Base-by-base conservation (phyloP, 768 basidiomycete species). In the Ramaria rubella region DNA sequence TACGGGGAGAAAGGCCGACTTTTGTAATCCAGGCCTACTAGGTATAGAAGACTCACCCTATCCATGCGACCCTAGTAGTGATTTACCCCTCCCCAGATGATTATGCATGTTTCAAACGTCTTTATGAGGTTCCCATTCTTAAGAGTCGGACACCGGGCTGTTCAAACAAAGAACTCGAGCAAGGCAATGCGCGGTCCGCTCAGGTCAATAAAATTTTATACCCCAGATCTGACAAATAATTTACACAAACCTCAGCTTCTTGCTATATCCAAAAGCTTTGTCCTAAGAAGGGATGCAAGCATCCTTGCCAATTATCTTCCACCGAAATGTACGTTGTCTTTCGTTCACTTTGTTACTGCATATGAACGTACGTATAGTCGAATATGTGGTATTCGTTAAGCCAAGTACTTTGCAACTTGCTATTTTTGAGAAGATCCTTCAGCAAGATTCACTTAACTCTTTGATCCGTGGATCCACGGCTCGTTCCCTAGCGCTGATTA, bases 301-400 rank as follows among this genome's bases (percentile, higher is more conserved):
- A 80, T 97, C 36, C 70, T 97, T 50, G 79, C 83, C 61, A 85
- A 85, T 60, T 90, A 88, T 67, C 72, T 99, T 21, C 95, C 95
- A 9, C 93, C 96, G 1, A 96, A 96, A 75, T 76, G 94, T 96
- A 57, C 58, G 86, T 69, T 23, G 30, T 24, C 26, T 30, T 31
- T 19, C 48, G 17, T 26, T 61, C 40, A 58, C 42, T 43, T 17
- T 21, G 17, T 26, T 42, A 8, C 49, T 33, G 12, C 17, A 26
- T 48, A 12, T 48, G 23, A 27, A 36, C 30, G 40, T n/a, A 53
- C 30, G 17, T 24, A 7, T 60, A 98, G 95, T 90, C 66, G 96
- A 99, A 82, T 97, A 95, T 66, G 88, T 95, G n/a, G 85, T 98
- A n/a, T 98, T 98, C 68, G 77, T 96, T 29, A 84, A 85, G 5